Base-by-base conservation (phyloP, 106 monocot genomes). In the Apostasia ramifera region DNA sequence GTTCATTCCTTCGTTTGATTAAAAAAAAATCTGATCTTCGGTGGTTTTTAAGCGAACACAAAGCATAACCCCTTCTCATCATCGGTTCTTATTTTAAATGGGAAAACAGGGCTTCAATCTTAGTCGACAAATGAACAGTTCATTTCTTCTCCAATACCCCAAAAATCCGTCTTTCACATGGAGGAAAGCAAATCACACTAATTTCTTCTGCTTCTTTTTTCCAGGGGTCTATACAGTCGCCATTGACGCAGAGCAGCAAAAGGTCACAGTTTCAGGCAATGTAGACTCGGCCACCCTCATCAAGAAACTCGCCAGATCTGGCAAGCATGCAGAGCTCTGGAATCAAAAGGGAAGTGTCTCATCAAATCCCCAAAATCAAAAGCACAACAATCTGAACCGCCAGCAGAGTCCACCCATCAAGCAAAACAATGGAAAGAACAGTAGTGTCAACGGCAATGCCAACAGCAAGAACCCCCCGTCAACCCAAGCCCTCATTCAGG, bases 301-400 rank as follows among this genome's bases (percentile, higher is more conserved):
- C 61, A 81, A 81, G 66, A 80, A 73, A 72, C 82, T 90, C 46
- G 64, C 69, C 41, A 90, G 43, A 71, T 80, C 83, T 50, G 89
- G 89, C 46, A 90, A 90, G 73, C 89, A 90, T 71, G 85, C 89
- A 62, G 78, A 85, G 67, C 85, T 90, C 42, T 89, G 80, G 82
- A 57, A 75, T 66, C 74, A 80, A 55, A 80, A 80, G 53, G 15
- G 63, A 55, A 57, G 47, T 67, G 53, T 60, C 51, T 74, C 59
- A 26, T 39, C 59, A 39, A 40, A 78, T 39, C 76, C 63, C 59
- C 68, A 70, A 43, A 61, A 71, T 59, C 37, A 55, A 47, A 76
- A 64, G 59, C 58, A 9, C 66, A 64, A 48, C 13, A 70, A 69
- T 44, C 73, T 49, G 63, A 78, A 59, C 12, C 50, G 56, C 63